Conservation (phyloP, 768 basidiomycete species). For the Panaeolus cyanescens region DNA sequence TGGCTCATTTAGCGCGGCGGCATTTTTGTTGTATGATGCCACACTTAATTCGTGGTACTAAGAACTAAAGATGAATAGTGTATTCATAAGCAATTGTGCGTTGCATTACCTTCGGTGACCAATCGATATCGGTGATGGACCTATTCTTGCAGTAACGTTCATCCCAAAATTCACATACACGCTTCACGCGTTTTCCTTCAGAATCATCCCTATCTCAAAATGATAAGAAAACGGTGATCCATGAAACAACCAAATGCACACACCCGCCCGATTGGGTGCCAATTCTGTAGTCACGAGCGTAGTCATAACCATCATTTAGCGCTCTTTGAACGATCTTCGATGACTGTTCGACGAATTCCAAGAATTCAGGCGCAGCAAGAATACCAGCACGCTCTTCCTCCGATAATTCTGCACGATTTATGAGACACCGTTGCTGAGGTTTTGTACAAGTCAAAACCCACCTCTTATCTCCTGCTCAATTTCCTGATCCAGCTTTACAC, state of each 20-base stretch:
- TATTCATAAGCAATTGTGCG: background rate
- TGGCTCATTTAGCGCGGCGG: slow-evolving; percentile 90
- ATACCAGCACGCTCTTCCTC: slow-evolving; percentile 86
- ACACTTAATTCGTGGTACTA: slow-evolving; percentile 96
- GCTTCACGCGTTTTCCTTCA: slow-evolving; percentile 87
- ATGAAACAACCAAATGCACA: slow-evolving; percentile 23
- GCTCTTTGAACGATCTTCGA: slow-evolving; percentile 96
- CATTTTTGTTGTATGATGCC: slow-evolving; percentile 98
- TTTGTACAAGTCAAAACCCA: slow-evolving; percentile 21
- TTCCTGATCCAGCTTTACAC: slow-evolving; percentile 80
- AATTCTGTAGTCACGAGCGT: slow-evolving; percentile 95
- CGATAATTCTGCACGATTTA: slow-evolving; percentile 62
- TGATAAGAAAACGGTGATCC: slow-evolving; percentile 2
- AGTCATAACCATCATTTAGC: slow-evolving; percentile 94
- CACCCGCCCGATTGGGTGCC: slow-evolving; percentile 83
- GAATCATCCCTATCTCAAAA: slow-evolving; percentile 70
- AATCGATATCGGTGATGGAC: slow-evolving; percentile 95
- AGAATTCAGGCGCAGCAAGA: slow-evolving; percentile 85
- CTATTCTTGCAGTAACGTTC: slow-evolving; percentile 90
- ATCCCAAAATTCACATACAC: slow-evolving; percentile 93
- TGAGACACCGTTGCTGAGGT: background rate
- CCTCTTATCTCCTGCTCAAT: slow-evolving; percentile 88
- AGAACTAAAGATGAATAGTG: background rate
- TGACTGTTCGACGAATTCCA: slow-evolving; percentile 92
- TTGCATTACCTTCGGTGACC: slow-evolving; percentile 87